phyloP scores from a whole-genome alignment of 306 rosid genomes.

The Cicer arietinum region DNA sequence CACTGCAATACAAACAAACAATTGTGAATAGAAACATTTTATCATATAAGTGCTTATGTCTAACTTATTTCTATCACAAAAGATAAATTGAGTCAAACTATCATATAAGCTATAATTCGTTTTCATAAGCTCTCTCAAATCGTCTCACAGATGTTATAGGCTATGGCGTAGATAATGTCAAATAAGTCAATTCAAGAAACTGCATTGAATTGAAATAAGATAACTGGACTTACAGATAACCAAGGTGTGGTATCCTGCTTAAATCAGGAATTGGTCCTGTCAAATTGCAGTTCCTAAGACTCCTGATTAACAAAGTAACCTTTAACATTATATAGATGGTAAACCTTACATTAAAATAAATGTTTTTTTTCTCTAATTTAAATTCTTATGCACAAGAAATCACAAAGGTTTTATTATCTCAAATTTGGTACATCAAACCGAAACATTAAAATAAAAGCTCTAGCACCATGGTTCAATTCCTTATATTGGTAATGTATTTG shows the following conservation, averaged over 20 bases:
- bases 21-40: slow-evolving; percentile 39
- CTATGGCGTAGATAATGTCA: no score
- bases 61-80: no score
- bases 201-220: slow-evolving; percentile 18
- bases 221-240: slow-evolving; percentile 66
- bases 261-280: slow-evolving; percentile 85
- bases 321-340: not conserved
- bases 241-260: slow-evolving; percentile 61
- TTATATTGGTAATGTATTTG: slow-evolving; percentile 26
- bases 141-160: no score
- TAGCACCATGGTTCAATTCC: not conserved
- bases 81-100: no score
- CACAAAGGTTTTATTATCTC: not conserved
- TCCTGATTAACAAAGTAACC: slow-evolving; percentile 58
- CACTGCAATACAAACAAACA: slow-evolving; percentile 59
- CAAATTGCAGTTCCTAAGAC: slow-evolving; percentile 87
- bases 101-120: no score
- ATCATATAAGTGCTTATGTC: no score
- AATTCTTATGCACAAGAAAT: not conserved
- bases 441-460: not conserved
- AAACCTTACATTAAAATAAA: not conserved
- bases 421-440: not conserved
- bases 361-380: not conserved
- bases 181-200: not conserved
- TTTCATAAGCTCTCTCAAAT: no score